Base-by-base conservation (phyloP, 495 filamentous ascomycete species). In the Halenospora varia region DNA sequence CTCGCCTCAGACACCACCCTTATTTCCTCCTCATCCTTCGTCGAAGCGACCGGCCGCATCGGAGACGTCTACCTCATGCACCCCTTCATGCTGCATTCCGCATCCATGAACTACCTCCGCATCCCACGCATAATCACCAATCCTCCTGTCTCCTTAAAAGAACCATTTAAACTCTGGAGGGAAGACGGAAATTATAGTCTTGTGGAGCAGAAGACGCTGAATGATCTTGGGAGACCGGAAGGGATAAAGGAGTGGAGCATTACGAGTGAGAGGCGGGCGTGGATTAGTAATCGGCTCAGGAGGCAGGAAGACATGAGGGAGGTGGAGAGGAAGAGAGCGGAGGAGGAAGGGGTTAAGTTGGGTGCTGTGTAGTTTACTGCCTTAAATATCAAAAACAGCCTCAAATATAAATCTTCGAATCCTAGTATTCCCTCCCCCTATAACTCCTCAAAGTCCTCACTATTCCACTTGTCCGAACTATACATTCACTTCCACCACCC, bases 31-130 rank as follows among this genome's bases (percentile, higher is more conserved):
- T 66, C 66, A 8, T 75, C 71, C 2, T 90, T 90, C 59, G 77
- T 83, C 40, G 86, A 91, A 68, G 84, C 81, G 44, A 85, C 81
- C 2, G 86, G 87, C 0, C 66, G 77, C 1, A 70, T 78, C 1
- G 86, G 87, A 13, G 87, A 90, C 62, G 84, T 89, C 15, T 81
- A 83, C 57, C 72, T 90, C 19, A 68, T 90, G 58, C 87, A 90
- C 60, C 86, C 86, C 46, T 70, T 89, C n/a, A 90, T 88, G 85
- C 70, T 88, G 56, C 86, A 90, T 69, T 82, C 79, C 4, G 79
- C 82, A 19, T 82, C 81, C 9, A 75, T 75, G 55, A 89, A 89
- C 61, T 72, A 78, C 53, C 61, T 81, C 55, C 73, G 87, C 29
- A 72, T 71, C 24, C 73, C 81, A 6, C 75, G 87, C 15, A 81